Conservation (phyloP, 2,329 filamentous ascomycete species). For the Fonsecaea erecta region DNA sequence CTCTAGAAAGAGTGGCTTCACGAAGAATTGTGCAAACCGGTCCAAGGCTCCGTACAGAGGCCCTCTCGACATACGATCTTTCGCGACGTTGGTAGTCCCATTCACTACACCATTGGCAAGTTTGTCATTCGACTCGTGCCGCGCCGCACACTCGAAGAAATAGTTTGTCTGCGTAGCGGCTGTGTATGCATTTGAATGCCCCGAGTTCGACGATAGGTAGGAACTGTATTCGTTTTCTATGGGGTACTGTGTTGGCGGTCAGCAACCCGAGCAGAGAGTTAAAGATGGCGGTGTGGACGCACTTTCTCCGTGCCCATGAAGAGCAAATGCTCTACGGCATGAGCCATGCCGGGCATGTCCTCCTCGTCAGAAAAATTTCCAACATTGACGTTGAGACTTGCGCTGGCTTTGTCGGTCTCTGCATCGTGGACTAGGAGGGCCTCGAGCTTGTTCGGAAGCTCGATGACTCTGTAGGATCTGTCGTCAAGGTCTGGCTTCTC, state of each 20-base stretch:
- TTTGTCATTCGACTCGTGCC: slow-evolving; percentile 55
- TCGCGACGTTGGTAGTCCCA: slow-evolving; percentile 26
- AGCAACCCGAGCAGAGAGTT: slow-evolving; percentile 4
- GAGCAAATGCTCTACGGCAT: slow-evolving; percentile 92
- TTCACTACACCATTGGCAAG: slow-evolving; percentile 27
- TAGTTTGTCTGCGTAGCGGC: slow-evolving; percentile 94
- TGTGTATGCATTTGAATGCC: slow-evolving; percentile 93
- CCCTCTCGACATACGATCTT: slow-evolving; percentile 32
- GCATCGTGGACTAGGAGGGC: slow-evolving; percentile 90
- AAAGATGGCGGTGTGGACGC: not conserved
- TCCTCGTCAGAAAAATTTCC: slow-evolving; percentile 92
- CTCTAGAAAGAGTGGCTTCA: slow-evolving; percentile 81
- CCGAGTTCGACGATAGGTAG: slow-evolving; percentile 87
- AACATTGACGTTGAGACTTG: slow-evolving; percentile 92
- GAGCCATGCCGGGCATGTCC: slow-evolving; percentile 92
- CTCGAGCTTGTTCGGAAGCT: slow-evolving; percentile 84
- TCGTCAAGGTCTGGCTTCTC: slow-evolving; percentile 87
- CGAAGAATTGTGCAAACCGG: slow-evolving; percentile 92
- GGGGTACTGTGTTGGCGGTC: slow-evolving; percentile 66
- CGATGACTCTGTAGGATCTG: slow-evolving; percentile 83
- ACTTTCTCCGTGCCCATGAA: slow-evolving; percentile 99
- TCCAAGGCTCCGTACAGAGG: slow-evolving; percentile 82
- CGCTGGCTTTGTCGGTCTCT: slow-evolving; percentile 95
- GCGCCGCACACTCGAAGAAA: slow-evolving; percentile 92
- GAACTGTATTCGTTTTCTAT: slow-evolving; percentile 94